Conservation (phyloP, 768 basidiomycete species). For the Nidula microcarpa region DNA sequence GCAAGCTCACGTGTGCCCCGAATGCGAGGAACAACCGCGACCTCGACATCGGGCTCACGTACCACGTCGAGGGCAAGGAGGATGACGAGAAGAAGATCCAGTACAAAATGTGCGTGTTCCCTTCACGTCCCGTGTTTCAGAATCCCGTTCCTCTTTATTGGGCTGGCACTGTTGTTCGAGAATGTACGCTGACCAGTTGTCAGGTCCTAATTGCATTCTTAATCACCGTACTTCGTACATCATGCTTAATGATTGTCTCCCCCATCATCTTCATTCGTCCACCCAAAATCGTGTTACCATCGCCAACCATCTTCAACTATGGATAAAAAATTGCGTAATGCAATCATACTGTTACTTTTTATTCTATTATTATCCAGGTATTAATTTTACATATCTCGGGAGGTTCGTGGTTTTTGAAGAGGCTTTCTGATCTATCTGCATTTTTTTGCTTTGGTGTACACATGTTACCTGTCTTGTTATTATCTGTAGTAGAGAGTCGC, state of each 20-base stretch:
- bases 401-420: background rate
- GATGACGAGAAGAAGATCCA: constrained; percentile 39
- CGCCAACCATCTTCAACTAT: constrained; percentile 3
- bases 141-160: constrained; percentile 9
- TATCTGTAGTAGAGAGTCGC: too few relatives aligned
- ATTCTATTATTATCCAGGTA: constrained; percentile 10
- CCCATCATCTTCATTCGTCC: background rate
- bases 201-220: constrained; percentile 61
- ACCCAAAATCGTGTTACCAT: background rate
- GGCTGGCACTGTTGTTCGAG: constrained; percentile 12
- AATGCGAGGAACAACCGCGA: constrained; percentile 94
- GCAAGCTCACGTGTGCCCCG: constrained; percentile 75
- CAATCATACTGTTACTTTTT: background rate
- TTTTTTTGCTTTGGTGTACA: too few relatives aligned
- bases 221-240: background rate
- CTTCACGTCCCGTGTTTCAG: constrained; percentile 17
- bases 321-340: too few relatives aligned
- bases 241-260: background rate
- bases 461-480: too few relatives aligned
- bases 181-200: constrained; percentile 62
- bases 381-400: constrained; percentile 6
- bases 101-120: constrained; percentile 82
- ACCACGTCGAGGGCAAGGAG: constrained; percentile 41
- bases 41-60: constrained; percentile 83
- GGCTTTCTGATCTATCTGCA: too few relatives aligned